phyloP scores from a whole-genome alignment of 148 eudicot genomes.

The Vaccinium corymbosum region DNA sequence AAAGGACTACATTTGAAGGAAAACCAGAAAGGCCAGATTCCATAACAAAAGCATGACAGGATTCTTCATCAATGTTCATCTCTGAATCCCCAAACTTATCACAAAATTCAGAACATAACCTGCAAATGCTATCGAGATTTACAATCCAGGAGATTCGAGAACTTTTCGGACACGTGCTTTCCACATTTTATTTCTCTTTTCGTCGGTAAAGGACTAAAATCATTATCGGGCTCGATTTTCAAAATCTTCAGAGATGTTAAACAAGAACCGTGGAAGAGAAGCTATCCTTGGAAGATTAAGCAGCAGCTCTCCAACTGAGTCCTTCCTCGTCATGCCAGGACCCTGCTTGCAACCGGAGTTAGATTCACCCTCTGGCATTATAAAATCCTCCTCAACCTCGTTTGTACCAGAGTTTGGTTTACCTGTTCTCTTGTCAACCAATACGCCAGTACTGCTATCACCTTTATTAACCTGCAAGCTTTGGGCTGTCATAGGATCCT shows the following conservation, averaged over 20 bases:
- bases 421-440: constrained; percentile 18
- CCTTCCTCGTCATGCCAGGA: constrained; percentile 59
- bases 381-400: constrained; percentile 4
- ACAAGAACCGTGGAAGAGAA: constrained; percentile 75
- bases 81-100: constrained; percentile 11
- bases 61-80: constrained; percentile 13
- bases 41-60: background rate
- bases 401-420: constrained; percentile 17
- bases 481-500: constrained; percentile 40
- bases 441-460: constrained; percentile 17
- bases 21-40: constrained; percentile 7
- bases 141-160: constrained; percentile 4
- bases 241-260: constrained; percentile 51
- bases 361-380: constrained; percentile 11
- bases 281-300: constrained; percentile 88
- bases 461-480: constrained; percentile 20
- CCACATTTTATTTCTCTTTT: constrained; percentile 7
- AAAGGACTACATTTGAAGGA: background rate
- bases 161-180: background rate
- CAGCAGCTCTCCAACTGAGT: constrained; percentile 81
- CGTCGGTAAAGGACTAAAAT: background rate
- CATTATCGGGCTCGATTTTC: constrained; percentile 27
- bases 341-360: constrained; percentile 24
- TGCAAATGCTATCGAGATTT: background rate
- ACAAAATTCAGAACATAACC: background rate